A percentile compares a stretch with the other conserved stretches of the same genome.
Evolutionary conservation across 2,329 filamentous ascomycete genomes (phyloP).

Genomic region (Scedosporium boydii): DNA sequence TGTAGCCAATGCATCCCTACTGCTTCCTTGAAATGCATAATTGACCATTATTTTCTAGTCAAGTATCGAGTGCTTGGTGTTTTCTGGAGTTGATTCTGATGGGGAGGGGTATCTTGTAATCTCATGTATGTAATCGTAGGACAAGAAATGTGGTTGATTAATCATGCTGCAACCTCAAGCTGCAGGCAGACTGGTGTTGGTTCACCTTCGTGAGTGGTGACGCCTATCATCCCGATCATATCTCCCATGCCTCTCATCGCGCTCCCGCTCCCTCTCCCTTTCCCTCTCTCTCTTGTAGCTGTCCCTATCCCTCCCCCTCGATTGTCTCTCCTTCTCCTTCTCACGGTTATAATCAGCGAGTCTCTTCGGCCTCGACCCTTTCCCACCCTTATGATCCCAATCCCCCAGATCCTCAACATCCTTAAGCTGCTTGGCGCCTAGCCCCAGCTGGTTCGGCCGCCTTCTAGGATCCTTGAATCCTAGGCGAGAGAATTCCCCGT

Average conservation of each 20-base stretch:
- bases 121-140: too few relatives aligned
- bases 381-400: constrained; percentile 64
- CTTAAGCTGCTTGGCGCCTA: constrained; percentile 77
- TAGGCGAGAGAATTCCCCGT: constrained; percentile 50
- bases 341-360: constrained; percentile 41
- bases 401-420: constrained; percentile 64
- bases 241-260: constrained; percentile 18
- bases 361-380: constrained; percentile 28
- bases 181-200: neutral
- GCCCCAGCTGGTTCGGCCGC: constrained; percentile 72
- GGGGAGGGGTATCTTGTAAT: too few relatives aligned
- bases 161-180: too few relatives aligned
- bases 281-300: constrained; percentile 33
- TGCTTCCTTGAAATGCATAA: too few relatives aligned
- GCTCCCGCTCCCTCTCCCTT: constrained; percentile 16
- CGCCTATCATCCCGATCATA: constrained; percentile 5
- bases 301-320: constrained; percentile 23
- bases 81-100: too few relatives aligned
- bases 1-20: too few relatives aligned
- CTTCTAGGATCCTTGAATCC: constrained; percentile 55
- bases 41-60: too few relatives aligned
- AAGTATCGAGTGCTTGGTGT: too few relatives aligned
- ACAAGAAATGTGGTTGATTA: neutral
- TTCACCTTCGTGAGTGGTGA: neutral
- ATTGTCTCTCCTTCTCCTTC: constrained; percentile 8